phyloP scores from a whole-genome alignment of 2,329 filamentous ascomycete genomes.

The Chaetomiaceae sp. region DNA sequence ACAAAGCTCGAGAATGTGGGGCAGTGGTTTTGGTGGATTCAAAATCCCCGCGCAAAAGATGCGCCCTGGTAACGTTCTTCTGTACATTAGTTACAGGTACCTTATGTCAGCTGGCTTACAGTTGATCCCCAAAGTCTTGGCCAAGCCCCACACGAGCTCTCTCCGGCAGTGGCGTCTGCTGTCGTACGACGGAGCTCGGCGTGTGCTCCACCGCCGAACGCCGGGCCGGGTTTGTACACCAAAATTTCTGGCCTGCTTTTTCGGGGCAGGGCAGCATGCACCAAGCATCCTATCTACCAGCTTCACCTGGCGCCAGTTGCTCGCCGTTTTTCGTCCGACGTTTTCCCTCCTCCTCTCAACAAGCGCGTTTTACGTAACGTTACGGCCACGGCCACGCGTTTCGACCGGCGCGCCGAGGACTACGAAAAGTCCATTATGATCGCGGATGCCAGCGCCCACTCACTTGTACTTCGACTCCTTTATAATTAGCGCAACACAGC shows the following conservation, averaged over 20 bases:
- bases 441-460: no score
- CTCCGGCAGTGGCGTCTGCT: neutral
- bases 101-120: no score
- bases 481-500: no score
- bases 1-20: slow-evolving; percentile 7
- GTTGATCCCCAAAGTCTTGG: no score
- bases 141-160: neutral
- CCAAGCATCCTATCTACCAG: neutral
- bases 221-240: slow-evolving; percentile 2
- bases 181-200: slow-evolving; percentile 5
- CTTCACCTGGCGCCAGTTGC: neutral
- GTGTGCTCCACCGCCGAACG: slow-evolving; percentile 1
- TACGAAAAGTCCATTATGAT: neutral
- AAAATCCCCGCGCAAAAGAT: neutral
- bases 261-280: neutral
- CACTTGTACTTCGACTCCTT: neutral
- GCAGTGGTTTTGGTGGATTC: slow-evolving; percentile 4
- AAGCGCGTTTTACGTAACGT: neutral
- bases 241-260: slow-evolving; percentile 8
- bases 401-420: neutral
- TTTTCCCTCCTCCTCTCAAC: neutral
- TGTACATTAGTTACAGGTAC: no score
- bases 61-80: no score
- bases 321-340: neutral
- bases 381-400: neutral